Base-by-base conservation (phyloP, 441 rosid genomes). In the Eugenia klotzschiana region DNA sequence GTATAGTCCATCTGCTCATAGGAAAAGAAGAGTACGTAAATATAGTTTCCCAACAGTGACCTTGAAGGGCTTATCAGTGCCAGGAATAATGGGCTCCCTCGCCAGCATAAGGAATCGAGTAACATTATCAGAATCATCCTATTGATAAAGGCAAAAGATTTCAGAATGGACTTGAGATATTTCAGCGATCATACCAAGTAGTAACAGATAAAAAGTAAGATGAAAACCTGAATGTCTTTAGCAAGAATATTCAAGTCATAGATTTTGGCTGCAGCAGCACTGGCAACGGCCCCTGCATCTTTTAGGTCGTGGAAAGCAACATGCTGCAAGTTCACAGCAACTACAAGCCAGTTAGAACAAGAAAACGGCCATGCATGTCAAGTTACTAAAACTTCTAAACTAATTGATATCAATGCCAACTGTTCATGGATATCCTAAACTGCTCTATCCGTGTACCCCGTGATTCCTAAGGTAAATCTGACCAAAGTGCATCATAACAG, bases 61-160 rank as follows among this genome's bases (percentile, higher is more conserved):
- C 99, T 97, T 97, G 85, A 94, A 95, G 79, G 93, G 96, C 90
- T 91, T 89, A 85, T 91, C 91, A 0, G 89, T 94, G 86, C 94
- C 95, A 72, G 99, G 98, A 87, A 97, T 97, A 80, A 97, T 91
- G n/a, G 99, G 99, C 83, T 97, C 99, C 89, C 99, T 94, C 79
- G 99, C 99, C 74, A 96, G 93, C 92, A 94, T 96, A 84, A 96
- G 89, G 86, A 96, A 96, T 82, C 98, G 92, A 58, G 98, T 96
- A 40, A 94, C 92, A 89, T 96, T 97, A 87, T 95, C 94, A 82
- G 88, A 87, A 86, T 94, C 96, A 87, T 95, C 99, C 98, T 97
- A 87, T 85, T 50, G 72, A 80, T 84, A 86, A 83, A 81, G 50
- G 37, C 16, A 53, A 50, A 52, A 53, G 82, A 85, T 49, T 41